Conservation (phyloP, 176 grass and related monocot species). For the Musa troglodytarum region DNA sequence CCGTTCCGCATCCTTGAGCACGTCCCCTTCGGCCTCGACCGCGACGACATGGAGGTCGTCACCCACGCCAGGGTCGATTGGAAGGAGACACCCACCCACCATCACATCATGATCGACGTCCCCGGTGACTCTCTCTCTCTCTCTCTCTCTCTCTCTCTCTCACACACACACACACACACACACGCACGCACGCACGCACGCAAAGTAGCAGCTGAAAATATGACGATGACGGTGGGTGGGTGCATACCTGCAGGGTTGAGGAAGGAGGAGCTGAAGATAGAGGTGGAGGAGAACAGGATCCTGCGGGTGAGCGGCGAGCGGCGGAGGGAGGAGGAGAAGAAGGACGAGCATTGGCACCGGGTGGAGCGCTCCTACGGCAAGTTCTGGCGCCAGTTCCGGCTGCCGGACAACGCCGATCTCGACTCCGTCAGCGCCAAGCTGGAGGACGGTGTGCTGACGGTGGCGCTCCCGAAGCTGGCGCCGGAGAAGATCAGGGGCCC, state of each 20-base stretch:
- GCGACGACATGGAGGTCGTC: slow-evolving; percentile 39
- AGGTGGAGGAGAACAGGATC: slow-evolving; percentile 73
- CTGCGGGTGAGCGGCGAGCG: slow-evolving; percentile 78
- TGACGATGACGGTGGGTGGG: background rate
- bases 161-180: background rate
- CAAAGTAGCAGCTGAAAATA: background rate
- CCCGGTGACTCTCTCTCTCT: slow-evolving; percentile 26
- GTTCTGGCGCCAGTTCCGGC: slow-evolving; percentile 90
- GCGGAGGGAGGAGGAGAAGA: slow-evolving; percentile 40
- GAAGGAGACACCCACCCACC: slow-evolving; percentile 55
- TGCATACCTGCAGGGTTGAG: slow-evolving; percentile 28
- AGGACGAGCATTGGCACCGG: slow-evolving; percentile 67
- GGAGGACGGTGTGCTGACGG: slow-evolving; percentile 51
- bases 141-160: no score
- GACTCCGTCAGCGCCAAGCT: slow-evolving; percentile 46
- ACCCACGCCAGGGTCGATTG: slow-evolving; percentile 60
- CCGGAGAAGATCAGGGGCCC: slow-evolving; percentile 72
- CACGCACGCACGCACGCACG: background rate
- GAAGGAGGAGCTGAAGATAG: slow-evolving; percentile 60
- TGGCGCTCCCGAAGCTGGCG: slow-evolving; percentile 54
- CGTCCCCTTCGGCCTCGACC: slow-evolving; percentile 48
- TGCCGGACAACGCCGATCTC: slow-evolving; percentile 71
- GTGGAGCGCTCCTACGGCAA: slow-evolving; percentile 66
- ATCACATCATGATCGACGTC: slow-evolving; percentile 74
- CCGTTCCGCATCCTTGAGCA: slow-evolving; percentile 88